phyloP scores from a whole-genome alignment of 2,329 filamentous ascomycete genomes.

The Botrytis byssoidea region DNA sequence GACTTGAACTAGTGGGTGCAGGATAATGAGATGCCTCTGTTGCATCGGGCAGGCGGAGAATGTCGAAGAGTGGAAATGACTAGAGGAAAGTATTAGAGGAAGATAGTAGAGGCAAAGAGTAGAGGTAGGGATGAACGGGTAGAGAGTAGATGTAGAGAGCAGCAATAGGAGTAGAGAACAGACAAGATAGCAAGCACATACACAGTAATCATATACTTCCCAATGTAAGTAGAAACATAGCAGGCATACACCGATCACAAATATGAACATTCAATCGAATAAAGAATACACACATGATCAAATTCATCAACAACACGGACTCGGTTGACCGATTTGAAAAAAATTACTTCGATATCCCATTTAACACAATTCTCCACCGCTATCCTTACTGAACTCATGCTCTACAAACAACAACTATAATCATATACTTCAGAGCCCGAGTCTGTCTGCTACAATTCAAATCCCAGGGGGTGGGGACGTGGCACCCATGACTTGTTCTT shows the following conservation, averaged over 20 bases:
- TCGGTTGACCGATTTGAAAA: neutral
- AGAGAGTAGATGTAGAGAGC: neutral
- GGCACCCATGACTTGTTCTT: neutral
- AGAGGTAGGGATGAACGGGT: too few species aligned
- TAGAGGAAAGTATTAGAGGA: neutral
- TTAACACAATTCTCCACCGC: neutral
- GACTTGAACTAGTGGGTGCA: neutral
- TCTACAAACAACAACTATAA: neutral
- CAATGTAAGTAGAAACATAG: neutral
- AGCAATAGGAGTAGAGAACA: too few species aligned
- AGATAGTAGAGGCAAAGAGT: neutral
- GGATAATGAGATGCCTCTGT: fast-evolving
- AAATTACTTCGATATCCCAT: neutral
- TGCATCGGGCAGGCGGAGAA: neutral
- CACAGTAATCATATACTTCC: too few species aligned
- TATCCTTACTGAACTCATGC: neutral
- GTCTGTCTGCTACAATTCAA: neutral
- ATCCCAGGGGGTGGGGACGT: neutral
- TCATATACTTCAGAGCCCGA: neutral
- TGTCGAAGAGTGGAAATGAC: neutral
- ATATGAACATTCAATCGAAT: neutral
- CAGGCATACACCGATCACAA: neutral
- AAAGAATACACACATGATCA: neutral
- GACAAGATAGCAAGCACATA: too few species aligned
- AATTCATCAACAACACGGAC: neutral